A percentile compares a stretch with the other conserved stretches of the same genome.
Conservation (phyloP, 208 protist species). For the Strigomonas culicis region DNA sequence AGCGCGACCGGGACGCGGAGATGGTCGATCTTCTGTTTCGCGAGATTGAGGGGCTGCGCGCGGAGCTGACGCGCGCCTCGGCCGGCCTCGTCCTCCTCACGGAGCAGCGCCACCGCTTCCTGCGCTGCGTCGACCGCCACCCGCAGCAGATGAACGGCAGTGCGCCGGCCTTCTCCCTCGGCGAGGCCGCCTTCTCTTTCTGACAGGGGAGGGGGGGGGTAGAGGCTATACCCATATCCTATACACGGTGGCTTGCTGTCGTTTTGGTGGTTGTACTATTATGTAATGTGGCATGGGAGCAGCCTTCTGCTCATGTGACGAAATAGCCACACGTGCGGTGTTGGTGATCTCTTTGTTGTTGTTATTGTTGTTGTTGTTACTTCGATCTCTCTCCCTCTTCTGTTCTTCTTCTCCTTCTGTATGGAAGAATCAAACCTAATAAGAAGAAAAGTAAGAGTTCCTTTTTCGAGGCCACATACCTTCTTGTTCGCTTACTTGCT, state of each 20-base stretch:
- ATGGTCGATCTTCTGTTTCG: constrained; percentile 29
- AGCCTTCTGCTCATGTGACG: too few species aligned
- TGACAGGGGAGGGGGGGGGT: too few species aligned
- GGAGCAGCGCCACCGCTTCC: constrained; percentile 46
- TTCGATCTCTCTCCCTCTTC: not conserved
- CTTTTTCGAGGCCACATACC: not conserved
- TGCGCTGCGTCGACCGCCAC: constrained; percentile 36
- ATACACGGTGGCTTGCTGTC: too few species aligned
- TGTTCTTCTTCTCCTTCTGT: not conserved
- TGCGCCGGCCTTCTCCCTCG: too few species aligned
- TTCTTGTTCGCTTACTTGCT: constrained; percentile 4
- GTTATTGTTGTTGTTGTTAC: constrained; percentile 9
- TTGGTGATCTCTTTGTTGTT: not conserved
- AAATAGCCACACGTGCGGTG: too few species aligned
- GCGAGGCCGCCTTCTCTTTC: too few species aligned
- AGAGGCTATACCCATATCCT: too few species aligned
- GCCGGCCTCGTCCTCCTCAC: constrained; percentile 26
- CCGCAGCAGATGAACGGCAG: too few species aligned
- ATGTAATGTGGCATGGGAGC: too few species aligned
- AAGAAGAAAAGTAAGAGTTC: too few species aligned
- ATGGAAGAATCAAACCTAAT: too few species aligned
- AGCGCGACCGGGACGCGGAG: constrained; percentile 26
- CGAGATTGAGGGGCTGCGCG: constrained; percentile 36
- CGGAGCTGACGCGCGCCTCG: constrained; percentile 19
- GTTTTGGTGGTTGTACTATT: too few species aligned